Percentiles rank a stretch among this genome's conserved stretches.
phyloP scores from a whole-genome alignment of 169 alveolate species.

The Neospora caninum region DNA sequence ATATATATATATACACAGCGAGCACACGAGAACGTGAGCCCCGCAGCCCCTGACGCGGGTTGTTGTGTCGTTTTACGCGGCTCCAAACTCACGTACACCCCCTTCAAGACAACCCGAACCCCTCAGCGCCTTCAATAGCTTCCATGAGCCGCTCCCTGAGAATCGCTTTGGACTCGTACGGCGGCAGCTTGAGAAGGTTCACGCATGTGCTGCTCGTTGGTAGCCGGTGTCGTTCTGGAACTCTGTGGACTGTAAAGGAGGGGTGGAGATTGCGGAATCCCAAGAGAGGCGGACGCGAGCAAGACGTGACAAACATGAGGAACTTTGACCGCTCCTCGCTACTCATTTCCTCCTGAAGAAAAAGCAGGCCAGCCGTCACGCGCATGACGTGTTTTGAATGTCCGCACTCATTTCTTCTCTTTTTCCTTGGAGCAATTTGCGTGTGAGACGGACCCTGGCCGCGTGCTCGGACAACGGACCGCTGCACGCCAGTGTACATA shows the following conservation, averaged over 20 bases:
- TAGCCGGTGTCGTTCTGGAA: slow-evolving; percentile 85
- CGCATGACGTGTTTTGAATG: not conserved
- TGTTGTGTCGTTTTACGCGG: not conserved
- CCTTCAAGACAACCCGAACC: slow-evolving; percentile 84
- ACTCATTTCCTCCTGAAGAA: slow-evolving; percentile 76
- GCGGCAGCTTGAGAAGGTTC: slow-evolving; percentile 95
- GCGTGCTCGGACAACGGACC: not conserved
- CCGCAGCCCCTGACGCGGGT: not conserved
- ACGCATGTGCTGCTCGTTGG: slow-evolving; percentile 96
- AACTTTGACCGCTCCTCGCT: slow-evolving; percentile 89
- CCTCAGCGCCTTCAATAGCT: slow-evolving; percentile 91
- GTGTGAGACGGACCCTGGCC: not conserved
- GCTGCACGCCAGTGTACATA: not conserved
- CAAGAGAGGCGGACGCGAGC: slow-evolving; percentile 95
- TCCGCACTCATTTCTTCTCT: too few species aligned
- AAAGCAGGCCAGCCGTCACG: not conserved
- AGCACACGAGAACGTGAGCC: not conserved
- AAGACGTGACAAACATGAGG: slow-evolving; percentile 95
- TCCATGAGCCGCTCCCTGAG: slow-evolving; percentile 83
- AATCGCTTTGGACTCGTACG: slow-evolving; percentile 83
- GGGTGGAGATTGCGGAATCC: slow-evolving; percentile 92
- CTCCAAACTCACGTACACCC: not conserved
- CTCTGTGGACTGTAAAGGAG: slow-evolving; percentile 91
- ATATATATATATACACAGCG: not conserved
- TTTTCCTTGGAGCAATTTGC: not conserved